Evolutionary conservation across 805 yeast genomes (phyloP), one percentile per base, ranked within the genome.

Genomic region (Zygoascus bituminiphila): DNA sequence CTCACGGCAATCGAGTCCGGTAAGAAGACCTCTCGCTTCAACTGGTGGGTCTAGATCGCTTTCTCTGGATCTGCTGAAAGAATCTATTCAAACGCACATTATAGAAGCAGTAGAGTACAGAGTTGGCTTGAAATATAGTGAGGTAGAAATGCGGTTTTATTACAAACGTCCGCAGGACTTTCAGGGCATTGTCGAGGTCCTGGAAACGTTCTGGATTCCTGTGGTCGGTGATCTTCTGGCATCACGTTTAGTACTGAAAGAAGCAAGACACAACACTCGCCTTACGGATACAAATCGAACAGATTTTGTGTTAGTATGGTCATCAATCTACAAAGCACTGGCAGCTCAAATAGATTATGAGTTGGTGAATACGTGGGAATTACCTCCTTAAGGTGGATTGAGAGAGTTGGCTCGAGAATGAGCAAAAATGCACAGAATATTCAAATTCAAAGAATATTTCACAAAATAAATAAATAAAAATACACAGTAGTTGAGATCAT

Each of bases 181-280:
- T n/a, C 44, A 38, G 2, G 78, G 74, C 48, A 72, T 78, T 20
- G 62, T 75, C 1, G 54, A 62, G 1, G 62, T 67, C 4, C 59
- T 84, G 12, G 63, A 65, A 6, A 60, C 75, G 54, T 77, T 69
- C 56, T 73, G 80, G 74, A 58, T 77, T 1, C 72, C 88, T 1
- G 82, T 78, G 1, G 84, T 84, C 57, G 61, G 73, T 3, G 6
- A 12, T 15, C 20, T 36, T 36, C 22, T 17, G 20, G 17, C 10
- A 4, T 15, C 10, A 7, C 3, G 15, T 12, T 3, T 29, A 10
- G 10, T 10, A 29, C n/a, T 29, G 15, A 4, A 6, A 12, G 7
- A 29, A 12, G n/a, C n/a, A 15, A 29, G 29, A 25, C 10, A 12
- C 33, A 4, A 4, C n/a, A 6, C 7, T 15, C 10, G 7, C n/a